These are phyloP conservation scores for Fonsecaea monophora DNA, from an alignment of 2,329 filamentous ascomycete genomes.

Conservation along the genomic window DNA sequence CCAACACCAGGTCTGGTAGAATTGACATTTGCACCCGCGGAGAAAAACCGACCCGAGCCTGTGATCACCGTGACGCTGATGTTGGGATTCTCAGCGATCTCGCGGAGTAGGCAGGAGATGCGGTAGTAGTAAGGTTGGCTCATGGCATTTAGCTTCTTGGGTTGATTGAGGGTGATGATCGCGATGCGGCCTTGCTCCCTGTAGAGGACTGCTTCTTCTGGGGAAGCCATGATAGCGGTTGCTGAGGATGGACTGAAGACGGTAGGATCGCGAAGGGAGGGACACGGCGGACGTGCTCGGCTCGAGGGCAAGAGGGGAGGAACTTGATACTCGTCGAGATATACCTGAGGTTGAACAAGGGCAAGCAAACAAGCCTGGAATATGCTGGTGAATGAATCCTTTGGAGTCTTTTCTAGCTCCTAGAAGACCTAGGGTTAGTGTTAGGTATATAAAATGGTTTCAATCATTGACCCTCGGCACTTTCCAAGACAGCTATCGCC, in stretches of 20 bases:
- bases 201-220: slow-evolving; percentile 60
- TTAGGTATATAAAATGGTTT: slow-evolving; percentile 9
- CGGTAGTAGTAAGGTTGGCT: slow-evolving; percentile 75
- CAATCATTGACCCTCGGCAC: slow-evolving; percentile 14
- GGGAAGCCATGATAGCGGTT: slow-evolving; percentile 30
- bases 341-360: neutral
- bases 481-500: slow-evolving; percentile 6
- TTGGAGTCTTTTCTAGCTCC: neutral
- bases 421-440: neutral
- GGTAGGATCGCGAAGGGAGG: neutral
- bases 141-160: slow-evolving; percentile 87
- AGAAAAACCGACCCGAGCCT: slow-evolving; percentile 82
- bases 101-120: slow-evolving; percentile 73
- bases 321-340: neutral
- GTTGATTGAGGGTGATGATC: slow-evolving; percentile 84
- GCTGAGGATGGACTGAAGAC: neutral
- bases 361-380: neutral
- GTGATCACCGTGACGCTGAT: slow-evolving; percentile 85
- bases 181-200: slow-evolving; percentile 74
- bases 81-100: slow-evolving; percentile 79
- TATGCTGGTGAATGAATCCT: neutral
- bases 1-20: slow-evolving; percentile 56
- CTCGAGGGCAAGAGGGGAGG: neutral
- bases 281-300: neutral
- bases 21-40: slow-evolving; percentile 82